phyloP scores from a whole-genome alignment of 768 basidiomycete species.

The Boletus vinaceobasis region DNA sequence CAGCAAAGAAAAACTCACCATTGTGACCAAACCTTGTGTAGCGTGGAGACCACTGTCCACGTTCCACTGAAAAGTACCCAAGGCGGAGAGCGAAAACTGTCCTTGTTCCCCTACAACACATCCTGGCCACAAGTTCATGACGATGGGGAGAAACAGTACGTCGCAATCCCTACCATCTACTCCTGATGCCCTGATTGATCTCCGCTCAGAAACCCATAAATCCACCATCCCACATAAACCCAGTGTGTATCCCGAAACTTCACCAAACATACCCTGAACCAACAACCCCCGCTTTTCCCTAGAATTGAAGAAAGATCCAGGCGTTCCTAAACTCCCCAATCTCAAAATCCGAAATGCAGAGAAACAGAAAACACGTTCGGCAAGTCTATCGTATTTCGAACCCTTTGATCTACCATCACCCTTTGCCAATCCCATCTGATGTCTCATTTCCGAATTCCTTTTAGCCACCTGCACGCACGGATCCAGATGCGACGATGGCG shows the following conservation, averaged over 20 bases:
- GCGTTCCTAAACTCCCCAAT: constrained; percentile 77
- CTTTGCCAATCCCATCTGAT: background rate
- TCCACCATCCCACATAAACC: constrained; percentile 24
- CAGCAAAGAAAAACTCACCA: background rate
- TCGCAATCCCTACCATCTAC: background rate
- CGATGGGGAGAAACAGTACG: constrained; percentile 33
- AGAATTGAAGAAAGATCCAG: constrained; percentile 90
- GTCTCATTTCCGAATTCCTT: background rate
- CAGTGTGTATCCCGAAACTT: constrained; percentile 12
- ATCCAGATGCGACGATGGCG: constrained; percentile 64
- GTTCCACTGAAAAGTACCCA: background rate
- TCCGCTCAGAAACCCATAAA: constrained; percentile 23
- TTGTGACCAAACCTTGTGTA: too few relatives aligned
- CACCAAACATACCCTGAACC: constrained; percentile 1
- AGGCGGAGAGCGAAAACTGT: constrained; percentile 10
- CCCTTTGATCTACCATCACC: background rate
- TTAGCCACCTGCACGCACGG: constrained; percentile 30
- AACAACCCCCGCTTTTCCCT: background rate
- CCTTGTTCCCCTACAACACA: background rate
- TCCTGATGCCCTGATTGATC: background rate
- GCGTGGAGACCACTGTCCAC: background rate
- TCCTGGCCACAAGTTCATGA: background rate
- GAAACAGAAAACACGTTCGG: constrained; percentile 43
- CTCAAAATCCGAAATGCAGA: constrained; percentile 58
- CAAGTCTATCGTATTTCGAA: constrained; percentile 23